phyloP scores from a whole-genome alignment of 1,284 basidiomycete species.

The Termitomyces sp. region DNA sequence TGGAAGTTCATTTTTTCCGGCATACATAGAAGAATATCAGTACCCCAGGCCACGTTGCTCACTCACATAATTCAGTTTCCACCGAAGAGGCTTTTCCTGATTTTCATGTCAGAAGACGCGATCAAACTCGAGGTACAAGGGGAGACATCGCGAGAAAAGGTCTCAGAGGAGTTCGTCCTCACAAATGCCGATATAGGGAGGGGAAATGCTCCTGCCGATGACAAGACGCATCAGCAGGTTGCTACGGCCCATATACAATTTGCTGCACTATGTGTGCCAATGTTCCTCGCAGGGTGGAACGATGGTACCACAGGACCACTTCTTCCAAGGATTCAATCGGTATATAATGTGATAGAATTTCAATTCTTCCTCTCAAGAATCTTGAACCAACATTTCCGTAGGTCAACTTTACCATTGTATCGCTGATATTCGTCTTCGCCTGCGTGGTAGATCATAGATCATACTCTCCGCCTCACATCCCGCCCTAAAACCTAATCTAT shows the following conservation, averaged over 20 bases:
- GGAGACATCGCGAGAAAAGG: constrained; percentile 11
- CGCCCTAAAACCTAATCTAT: not conserved
- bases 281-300: constrained; percentile 52
- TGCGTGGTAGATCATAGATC: constrained; percentile 32
- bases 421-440: constrained; percentile 43
- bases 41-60: not conserved
- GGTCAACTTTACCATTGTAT: constrained; percentile 32
- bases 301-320: constrained; percentile 53
- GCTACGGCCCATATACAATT: constrained; percentile 27
- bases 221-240: constrained; percentile 14
- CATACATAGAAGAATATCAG: no score
- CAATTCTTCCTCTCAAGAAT: not conserved
- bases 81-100: not conserved
- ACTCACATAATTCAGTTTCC: no score
- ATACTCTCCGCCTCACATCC: not conserved
- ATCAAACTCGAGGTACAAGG: constrained; percentile 7
- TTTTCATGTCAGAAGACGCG: constrained; percentile 5
- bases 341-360: constrained; percentile 41
- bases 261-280: constrained; percentile 27
- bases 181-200: not conserved
- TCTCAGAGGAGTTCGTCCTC: constrained; percentile 4
- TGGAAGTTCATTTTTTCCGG: no score
- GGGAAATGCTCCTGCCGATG: not conserved
- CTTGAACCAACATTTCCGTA: not conserved
- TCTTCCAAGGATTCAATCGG: constrained; percentile 49